A percentile compares a stretch with the other conserved stretches of the same genome.
phyloP scores from a whole-genome alignment of 2,329 filamentous ascomycete species.

The Sordariomycetes sp. region DNA sequence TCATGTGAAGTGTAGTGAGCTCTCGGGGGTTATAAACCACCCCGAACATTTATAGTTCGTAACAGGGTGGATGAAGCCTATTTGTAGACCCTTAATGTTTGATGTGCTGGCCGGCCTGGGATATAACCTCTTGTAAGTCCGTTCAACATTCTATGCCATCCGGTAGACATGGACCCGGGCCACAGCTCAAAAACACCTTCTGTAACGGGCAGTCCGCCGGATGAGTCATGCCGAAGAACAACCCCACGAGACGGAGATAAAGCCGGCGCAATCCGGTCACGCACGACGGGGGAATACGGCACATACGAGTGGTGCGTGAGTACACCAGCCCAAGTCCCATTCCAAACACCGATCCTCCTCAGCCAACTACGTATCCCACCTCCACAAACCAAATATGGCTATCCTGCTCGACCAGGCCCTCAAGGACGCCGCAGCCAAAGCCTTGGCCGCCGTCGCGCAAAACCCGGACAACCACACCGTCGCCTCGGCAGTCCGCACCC shows the following conservation, averaged over 20 bases:
- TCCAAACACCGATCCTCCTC: not conserved
- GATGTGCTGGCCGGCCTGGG: no score
- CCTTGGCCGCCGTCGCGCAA: not conserved
- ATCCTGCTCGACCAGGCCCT: not conserved
- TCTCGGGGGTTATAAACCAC: no score
- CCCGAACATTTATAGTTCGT: no score
- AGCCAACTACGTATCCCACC: not conserved
- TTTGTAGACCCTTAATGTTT: no score
- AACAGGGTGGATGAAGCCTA: no score
- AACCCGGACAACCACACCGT: not conserved
- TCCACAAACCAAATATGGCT: not conserved
- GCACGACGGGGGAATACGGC: not conserved
- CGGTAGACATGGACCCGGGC: no score
- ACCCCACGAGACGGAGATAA: not conserved
- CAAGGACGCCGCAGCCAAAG: not conserved
- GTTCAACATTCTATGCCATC: no score
- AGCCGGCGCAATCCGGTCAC: not conserved
- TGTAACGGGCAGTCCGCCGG: not conserved
- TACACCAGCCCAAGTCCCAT: not conserved
- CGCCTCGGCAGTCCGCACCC: not conserved
- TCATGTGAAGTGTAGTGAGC: no score
- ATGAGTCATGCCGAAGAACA: not conserved
- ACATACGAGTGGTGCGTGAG: not conserved
- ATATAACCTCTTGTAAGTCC: no score
- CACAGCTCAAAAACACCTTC: no score